phyloP scores from a whole-genome alignment of 805 yeast species.

The Hanseniaspora jakobsenii region DNA sequence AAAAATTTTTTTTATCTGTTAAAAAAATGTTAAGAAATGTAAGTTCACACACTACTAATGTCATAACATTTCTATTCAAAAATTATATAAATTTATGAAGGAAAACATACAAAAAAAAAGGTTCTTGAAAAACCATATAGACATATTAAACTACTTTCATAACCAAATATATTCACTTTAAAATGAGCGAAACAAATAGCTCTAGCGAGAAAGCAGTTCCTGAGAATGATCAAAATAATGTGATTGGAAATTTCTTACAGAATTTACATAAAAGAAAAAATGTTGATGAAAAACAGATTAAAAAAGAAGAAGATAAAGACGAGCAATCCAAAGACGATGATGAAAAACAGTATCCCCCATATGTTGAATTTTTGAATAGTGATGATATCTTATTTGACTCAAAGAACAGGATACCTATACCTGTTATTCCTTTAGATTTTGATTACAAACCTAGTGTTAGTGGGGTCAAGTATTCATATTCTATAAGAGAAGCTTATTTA shows the following conservation, averaged over 20 bases:
- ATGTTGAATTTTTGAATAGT: background rate
- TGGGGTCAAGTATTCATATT: background rate
- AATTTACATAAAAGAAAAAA: conserved; percentile 4
- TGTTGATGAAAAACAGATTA: conserved; percentile 13
- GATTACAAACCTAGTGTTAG: conserved; percentile 10
- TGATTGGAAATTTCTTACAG: conserved; percentile 3
- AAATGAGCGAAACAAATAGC: background rate
- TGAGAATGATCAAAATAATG: conserved; percentile 1
- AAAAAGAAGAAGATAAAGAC: conserved; percentile 15
- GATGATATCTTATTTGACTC: background rate
- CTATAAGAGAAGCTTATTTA: conserved; percentile 6
- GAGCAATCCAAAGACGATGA: conserved; percentile 5
- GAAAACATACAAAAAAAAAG: no score
- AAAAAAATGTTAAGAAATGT: no score
- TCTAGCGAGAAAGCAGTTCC: background rate
- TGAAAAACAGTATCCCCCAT: conserved; percentile 6
- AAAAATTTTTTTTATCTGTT: no score
- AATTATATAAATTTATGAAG: no score
- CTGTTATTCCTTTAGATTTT: conserved; percentile 1
- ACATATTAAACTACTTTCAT: no score
- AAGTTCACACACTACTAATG: no score
- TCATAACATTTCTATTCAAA: no score
- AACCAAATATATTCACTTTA: background rate
- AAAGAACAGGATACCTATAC: background rate
- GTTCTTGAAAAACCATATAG: no score